Base-by-base conservation (phyloP, 495 filamentous ascomycete species). In the Podospora sp. region DNA sequence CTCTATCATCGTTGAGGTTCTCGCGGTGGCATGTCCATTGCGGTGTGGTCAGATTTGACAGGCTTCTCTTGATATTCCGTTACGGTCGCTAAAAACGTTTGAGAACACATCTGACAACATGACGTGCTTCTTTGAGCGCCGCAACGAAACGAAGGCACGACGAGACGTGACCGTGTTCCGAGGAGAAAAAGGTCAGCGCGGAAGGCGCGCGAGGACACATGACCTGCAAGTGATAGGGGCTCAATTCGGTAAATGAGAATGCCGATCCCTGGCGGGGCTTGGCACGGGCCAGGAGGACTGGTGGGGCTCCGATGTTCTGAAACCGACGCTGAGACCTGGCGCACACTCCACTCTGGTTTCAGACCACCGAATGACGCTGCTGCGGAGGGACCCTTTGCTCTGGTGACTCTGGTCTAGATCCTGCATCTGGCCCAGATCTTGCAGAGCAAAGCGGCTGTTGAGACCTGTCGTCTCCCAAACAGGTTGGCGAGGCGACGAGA, bases 281-380 rank as follows among this genome's bases (percentile, higher is more conserved):
- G 22, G 56, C 56, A 33, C 56, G 25, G 26, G 56, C 56, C 56
- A 59, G 18, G 56, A 20, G 56, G 26, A 33, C 5, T 3, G 53
- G 3, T 1, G 20, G 24, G 53, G 24, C 12, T 26, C 53, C 29
- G 29, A 33, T 33, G 8, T 59, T 35, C 56, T 59, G 56, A 59
- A 59, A 59, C 56, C 3, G n/a, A 20, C 56, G 24, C 56, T 59
- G 56, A 59, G 56, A 59, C 56, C 26, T 46, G 40, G 40, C 9
- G 40, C 16, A 11, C 40, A 46, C 5, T 22, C 24, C 21, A 26
- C 52, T 20, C 33, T 22, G 56, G 56, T 59, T 59, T 59, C 56
- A 59, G 56, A 59, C 22, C 12, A n/a, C 49, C 52, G 2, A 26
- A 55, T 22, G 52, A 1, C 52, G 8, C n/a, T 26, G 7, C 52